Conservation (phyloP, 176 grass and related monocot species). For the Tillandsia leiboldiana region DNA sequence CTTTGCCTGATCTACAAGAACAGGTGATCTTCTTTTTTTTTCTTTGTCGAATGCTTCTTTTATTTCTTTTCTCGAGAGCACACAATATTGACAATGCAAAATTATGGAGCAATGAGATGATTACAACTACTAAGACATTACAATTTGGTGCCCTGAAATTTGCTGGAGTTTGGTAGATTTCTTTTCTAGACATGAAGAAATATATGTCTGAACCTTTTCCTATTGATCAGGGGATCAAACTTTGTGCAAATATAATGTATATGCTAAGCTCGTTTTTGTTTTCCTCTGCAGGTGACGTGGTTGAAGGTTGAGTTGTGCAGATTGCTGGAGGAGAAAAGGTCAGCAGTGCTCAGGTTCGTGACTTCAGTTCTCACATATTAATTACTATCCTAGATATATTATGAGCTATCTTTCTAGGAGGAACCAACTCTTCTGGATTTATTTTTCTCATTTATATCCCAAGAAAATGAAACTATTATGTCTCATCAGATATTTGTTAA, state of each 20-base stretch:
- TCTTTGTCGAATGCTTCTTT: conserved; percentile 8
- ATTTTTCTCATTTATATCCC: background rate
- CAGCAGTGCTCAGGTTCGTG: conserved; percentile 75
- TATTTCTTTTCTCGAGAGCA: background rate
- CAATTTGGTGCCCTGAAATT: no score
- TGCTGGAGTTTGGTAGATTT: no score
- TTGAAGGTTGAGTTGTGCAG: conserved; percentile 85
- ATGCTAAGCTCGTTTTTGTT: background rate
- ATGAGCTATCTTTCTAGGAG: background rate
- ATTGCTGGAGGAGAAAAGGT: conserved; percentile 86
- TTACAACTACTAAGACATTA: no score
- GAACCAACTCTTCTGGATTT: background rate
- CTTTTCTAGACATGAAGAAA: no score
- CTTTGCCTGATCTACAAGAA: conserved; percentile 88
- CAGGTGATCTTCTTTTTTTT: conserved; percentile 44
- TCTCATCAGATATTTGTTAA: no score
- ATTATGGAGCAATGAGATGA: background rate
- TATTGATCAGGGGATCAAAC: no score
- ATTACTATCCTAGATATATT: background rate
- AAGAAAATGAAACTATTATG: background rate
- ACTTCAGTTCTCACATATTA: background rate
- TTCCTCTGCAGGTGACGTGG: conserved; percentile 58
- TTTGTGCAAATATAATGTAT: background rate
- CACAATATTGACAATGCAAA: background rate
- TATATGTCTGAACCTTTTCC: no score